A percentile compares a stretch with the other conserved stretches of the same genome.
Evolutionary conservation across 139 green algal species (phyloP).

Genomic region (Chlamydomonas asymmetrica): DNA sequence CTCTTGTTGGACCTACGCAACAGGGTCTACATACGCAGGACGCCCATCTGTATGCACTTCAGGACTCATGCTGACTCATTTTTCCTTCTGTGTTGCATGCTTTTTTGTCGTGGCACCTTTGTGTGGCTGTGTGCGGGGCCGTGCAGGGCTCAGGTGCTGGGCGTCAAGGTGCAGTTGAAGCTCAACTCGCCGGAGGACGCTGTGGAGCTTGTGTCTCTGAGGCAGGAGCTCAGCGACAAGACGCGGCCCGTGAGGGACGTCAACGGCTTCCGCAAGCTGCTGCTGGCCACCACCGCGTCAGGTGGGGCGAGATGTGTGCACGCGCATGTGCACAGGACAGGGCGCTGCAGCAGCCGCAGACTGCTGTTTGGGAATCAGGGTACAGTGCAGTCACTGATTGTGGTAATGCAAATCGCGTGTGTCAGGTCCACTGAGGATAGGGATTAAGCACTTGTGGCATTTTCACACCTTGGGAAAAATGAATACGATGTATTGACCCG

Average conservation of each 20-base stretch:
- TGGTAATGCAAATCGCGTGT: no score
- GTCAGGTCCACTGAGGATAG: not conserved
- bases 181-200: constrained; percentile 32
- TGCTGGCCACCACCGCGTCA: constrained; percentile 59
- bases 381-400: no score
- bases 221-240: constrained; percentile 39
- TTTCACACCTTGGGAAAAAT: no score
- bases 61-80: not conserved
- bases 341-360: not conserved
- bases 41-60: not conserved
- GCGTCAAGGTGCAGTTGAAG: constrained; percentile 47
- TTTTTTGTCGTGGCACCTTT: not conserved
- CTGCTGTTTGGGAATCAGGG: no score
- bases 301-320: not conserved
- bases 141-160: constrained; percentile 40
- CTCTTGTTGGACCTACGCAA: not conserved
- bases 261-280: constrained; percentile 79
- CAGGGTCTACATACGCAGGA: not conserved
- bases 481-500: no score
- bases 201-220: constrained; percentile 28
- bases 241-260: constrained; percentile 55
- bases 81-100: not conserved
- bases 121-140: not conserved
- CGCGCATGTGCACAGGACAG: not conserved
- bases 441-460: no score